These are phyloP conservation scores for Pythium coloratum DNA, from an alignment of 352 stramenopile species.

Conservation along the genomic window DNA sequence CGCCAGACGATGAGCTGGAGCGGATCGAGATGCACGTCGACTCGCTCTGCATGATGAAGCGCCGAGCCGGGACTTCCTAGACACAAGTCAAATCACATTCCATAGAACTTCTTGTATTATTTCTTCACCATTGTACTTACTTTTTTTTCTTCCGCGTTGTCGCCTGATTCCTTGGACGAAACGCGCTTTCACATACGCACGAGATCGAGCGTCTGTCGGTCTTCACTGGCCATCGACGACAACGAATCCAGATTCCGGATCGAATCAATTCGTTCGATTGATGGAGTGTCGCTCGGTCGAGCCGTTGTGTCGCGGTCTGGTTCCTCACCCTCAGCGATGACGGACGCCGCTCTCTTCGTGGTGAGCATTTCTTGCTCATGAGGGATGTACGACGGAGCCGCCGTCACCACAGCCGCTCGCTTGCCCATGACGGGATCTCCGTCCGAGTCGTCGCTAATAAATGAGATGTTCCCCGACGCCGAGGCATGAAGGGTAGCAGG, in stretches of 20 bases:
- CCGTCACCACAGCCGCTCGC: slow-evolving; percentile 6
- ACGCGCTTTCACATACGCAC: slow-evolving; percentile 38
- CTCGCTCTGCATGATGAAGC: slow-evolving; percentile 47
- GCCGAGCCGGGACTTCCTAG: not conserved
- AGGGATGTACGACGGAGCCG: slow-evolving; percentile 13
- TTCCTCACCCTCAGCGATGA: slow-evolving; percentile 28
- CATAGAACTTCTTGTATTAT: not conserved
- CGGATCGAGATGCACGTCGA: slow-evolving; percentile 57
- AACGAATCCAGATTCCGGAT: slow-evolving; percentile 48
- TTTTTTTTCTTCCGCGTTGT: not conserved
- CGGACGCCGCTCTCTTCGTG: slow-evolving; percentile 15
- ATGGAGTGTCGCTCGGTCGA: not conserved
- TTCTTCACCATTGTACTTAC: not conserved
- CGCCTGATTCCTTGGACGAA: not conserved
- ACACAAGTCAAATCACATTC: not conserved
- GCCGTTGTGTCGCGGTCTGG: slow-evolving; percentile 1
- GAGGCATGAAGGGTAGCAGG: not conserved
- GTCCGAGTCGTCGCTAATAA: slow-evolving; percentile 22
- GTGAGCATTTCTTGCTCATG: slow-evolving; percentile 12
- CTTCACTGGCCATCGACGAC: slow-evolving; percentile 35
- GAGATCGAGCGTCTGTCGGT: slow-evolving; percentile 32
- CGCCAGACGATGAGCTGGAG: slow-evolving; percentile 38
- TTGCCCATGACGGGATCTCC: slow-evolving; percentile 25
- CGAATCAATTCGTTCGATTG: slow-evolving; percentile 18
- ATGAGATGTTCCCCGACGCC: slow-evolving; percentile 14